Base-by-base conservation (phyloP, 345 rosid genomes). In the Gossypium rotundifolium region DNA sequence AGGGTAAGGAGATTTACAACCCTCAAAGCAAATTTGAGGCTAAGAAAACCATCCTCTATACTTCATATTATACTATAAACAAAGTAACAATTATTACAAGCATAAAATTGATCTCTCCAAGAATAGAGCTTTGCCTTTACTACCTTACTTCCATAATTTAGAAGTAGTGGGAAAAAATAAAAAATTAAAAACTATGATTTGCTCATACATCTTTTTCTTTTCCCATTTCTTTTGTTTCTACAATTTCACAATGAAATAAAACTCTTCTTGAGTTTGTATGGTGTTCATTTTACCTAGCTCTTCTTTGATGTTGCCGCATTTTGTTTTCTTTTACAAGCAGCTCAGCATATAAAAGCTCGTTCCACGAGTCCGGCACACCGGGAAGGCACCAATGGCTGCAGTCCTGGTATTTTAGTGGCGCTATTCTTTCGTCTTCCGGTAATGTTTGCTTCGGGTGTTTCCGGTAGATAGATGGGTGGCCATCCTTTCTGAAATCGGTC, bases 331-430 rank as follows among this genome's bases (percentile, higher is more conserved):
- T 86, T 58, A 93, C 76, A 3, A 93, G 78, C 48, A 95, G 81
- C 81, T 95, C 89, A 0, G 92, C 93, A 1, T 90, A 95, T 63
- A 95, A 83, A 73, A 95, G 85, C 78, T 93, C 97, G 48, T 95
- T 95, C 99, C 99, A 95, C 0, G 89, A 77, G 70, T 95, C 99
- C 0, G 98, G 99, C 27, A 95, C 98, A 0, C 99, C 99, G 0
- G 99, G 98, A 65, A 95, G 96, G 84, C 99, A 95, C 99, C 99
- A 95, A 49, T 95, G 99, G 85, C 99, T 93, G 84, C 99, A 95
- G 74, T 95, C 99, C 73, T 95, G 99, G 83, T 74, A 92, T 73
- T 17, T 79, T 78, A 91, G 61, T 0, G 94, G 93, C 0, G 89
- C 77, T 69, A 71, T 82, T 71, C 84, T 84, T 81, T 93, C 92